phyloP scores from a whole-genome alignment of 352 stramenopile species.

The Phytophthora constricta region DNA sequence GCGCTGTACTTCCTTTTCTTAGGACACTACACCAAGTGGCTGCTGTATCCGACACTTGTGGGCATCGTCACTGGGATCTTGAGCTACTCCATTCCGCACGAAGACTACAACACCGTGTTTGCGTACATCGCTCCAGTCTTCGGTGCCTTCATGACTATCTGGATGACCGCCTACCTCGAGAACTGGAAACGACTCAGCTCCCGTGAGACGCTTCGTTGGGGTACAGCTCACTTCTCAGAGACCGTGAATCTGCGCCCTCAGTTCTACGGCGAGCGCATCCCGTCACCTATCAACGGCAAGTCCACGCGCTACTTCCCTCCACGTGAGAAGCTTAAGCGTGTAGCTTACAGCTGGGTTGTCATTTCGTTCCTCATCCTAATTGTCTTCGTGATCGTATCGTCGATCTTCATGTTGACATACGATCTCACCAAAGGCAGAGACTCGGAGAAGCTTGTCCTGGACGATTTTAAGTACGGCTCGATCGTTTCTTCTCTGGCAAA shows the following conservation, averaged over 20 bases:
- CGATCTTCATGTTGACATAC: conserved; percentile 83
- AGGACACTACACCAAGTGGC: conserved; percentile 95
- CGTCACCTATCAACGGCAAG: conserved; percentile 76
- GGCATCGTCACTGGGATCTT: conserved; percentile 90
- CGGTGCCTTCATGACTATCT: conserved; percentile 90
- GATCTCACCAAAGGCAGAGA: conserved; percentile 72
- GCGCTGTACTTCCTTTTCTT: conserved; percentile 98
- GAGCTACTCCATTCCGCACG: conserved; percentile 55
- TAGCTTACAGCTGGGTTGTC: conserved; percentile 81
- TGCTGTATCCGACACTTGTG: conserved; percentile 93
- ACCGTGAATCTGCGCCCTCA: conserved; percentile 73
- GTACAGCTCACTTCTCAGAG: conserved; percentile 77
- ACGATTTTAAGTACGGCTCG: conserved; percentile 71
- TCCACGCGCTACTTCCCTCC: conserved; percentile 73
- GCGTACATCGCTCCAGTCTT: conserved; percentile 80
- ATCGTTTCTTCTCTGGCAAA: conserved; percentile 79
- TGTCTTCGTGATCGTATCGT: conserved; percentile 74
- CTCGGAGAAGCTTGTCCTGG: conserved; percentile 60
- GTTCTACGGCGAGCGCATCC: conserved; percentile 78
- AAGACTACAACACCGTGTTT: conserved; percentile 66
- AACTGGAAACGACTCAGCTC: conserved; percentile 90
- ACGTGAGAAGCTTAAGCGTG: conserved; percentile 72
- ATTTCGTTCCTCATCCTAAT: conserved; percentile 81
- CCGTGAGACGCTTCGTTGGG: conserved; percentile 84
- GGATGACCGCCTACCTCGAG: conserved; percentile 91